These are phyloP conservation scores for Pyracantha coccinea DNA, from an alignment of 331 rosid species.

Conservation along the genomic window DNA sequence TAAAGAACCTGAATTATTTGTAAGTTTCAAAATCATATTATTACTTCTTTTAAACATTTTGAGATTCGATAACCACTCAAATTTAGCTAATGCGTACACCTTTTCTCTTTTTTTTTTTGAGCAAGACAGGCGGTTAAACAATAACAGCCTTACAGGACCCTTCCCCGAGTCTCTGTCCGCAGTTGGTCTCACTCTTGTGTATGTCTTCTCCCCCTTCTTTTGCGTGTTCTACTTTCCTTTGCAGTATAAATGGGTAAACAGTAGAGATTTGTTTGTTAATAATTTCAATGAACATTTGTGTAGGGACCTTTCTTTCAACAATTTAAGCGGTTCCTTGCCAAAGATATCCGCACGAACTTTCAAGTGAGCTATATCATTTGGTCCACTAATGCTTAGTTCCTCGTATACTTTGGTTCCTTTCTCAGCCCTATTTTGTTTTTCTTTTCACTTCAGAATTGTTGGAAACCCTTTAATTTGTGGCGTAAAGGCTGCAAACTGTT, in stretches of 20 bases:
- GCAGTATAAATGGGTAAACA: not conserved
- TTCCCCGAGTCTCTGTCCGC: slow-evolving; percentile 74
- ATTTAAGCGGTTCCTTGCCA: slow-evolving; percentile 84
- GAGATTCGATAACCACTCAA: slow-evolving; percentile 4
- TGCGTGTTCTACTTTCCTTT: not conserved
- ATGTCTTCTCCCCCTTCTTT: slow-evolving; percentile 33
- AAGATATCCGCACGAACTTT: slow-evolving; percentile 87
- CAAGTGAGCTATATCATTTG: slow-evolving; percentile 48
- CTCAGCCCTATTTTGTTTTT: slow-evolving; percentile 1
- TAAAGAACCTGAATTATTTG: slow-evolving; percentile 83
- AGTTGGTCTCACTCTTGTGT: slow-evolving; percentile 86
- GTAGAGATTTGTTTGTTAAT: not conserved
- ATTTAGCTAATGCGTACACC: slow-evolving; percentile 17
- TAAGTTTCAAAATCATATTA: slow-evolving; percentile 38
- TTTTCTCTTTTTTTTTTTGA: slow-evolving; percentile 19
- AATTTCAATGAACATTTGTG: slow-evolving; percentile 10
- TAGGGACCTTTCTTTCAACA: slow-evolving; percentile 95
- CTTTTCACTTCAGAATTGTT: slow-evolving; percentile 45
- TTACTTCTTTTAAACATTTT: slow-evolving; percentile 3
- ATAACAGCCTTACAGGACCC: slow-evolving; percentile 89
- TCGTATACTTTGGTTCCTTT: slow-evolving; percentile 6
- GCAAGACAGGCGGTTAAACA: slow-evolving; percentile 76
- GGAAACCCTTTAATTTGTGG: slow-evolving; percentile 95
- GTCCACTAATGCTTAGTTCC: not conserved
- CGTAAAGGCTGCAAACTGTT: slow-evolving; percentile 59